Base-by-base conservation (phyloP, 2,329 filamentous ascomycete species). In the Macrophomina pseudophaseolina region DNA sequence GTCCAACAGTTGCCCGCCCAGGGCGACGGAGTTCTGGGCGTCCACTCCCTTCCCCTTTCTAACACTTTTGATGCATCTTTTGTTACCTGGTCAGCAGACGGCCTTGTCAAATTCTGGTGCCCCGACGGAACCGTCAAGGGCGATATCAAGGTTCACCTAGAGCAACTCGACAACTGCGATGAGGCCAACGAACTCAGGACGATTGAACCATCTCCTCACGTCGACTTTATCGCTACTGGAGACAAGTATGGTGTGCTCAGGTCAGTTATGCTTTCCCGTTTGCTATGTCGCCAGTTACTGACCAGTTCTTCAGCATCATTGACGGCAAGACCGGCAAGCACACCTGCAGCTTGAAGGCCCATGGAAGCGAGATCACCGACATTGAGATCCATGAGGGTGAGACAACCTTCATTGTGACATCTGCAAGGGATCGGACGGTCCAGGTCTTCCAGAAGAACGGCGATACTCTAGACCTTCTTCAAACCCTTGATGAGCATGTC, bases 401-500 rank as follows among this genome's bases (percentile, higher is more conserved):
- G 1, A 84, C 81, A 54, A 85, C 88, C 42, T 82, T 97, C 53
- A 84, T 98, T 71, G 94, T 92, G 18, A 93, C 90, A 11, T 94
- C 91, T 74, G 92, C 93, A 42, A 87, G 95, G 70, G 95, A 99
- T 78, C 90, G 95, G 60, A 97, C 91, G n/a, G 87, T 94, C 0
- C 95, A 99, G 76, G 81, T 99, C n/a, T 98, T 97, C 75, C 84
- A 87, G 68, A 83, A 84, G 30, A 80, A 80, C 1, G 82, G 79
- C 12, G 85, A 87, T 2, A 80, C 79, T 2, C 90, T 96, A 77
- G 87, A 91, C 67, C 86, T 97, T 66, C 87, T 97, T 62, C 95
- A 99, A 77, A 99, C 95, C 0, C 86, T 98, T 74, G 89, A 92
- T 66, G 94, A 99, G 71, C 97, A 98, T 78, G 89, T 93, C 35